Conservation (phyloP, 169 alveolate species). For the Eimeria necatrix region DNA sequence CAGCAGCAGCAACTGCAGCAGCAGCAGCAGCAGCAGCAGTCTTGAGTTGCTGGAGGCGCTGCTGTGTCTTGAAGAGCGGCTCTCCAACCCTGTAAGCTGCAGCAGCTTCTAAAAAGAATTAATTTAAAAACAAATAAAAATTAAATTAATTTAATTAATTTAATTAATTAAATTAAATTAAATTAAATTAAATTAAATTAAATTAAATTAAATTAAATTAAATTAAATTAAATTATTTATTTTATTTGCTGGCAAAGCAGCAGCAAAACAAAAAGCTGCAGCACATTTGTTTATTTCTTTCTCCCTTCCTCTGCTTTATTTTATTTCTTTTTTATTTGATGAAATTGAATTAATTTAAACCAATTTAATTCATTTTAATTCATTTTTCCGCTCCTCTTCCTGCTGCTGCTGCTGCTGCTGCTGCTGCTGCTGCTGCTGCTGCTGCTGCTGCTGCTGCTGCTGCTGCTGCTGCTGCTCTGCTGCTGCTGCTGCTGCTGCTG, state of each 20-base stretch:
- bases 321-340: neutral
- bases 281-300: neutral
- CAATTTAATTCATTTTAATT: neutral
- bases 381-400: neutral
- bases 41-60: neutral
- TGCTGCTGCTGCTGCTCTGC: neutral
- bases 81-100: conserved; percentile 4
- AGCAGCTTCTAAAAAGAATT: no score
- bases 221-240: neutral
- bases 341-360: neutral
- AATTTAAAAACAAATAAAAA: neutral
- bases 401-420: neutral
- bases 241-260: no score
- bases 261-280: no score
- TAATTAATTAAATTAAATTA: neutral
- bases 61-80: neutral
- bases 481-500: neutral
- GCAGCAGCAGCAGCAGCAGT: no score
- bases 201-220: neutral
- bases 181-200: neutral
- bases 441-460: neutral
- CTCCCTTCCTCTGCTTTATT: neutral
- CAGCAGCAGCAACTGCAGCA: no score
- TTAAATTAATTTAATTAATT: neutral
- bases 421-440: neutral